These are phyloP conservation scores for Thuidium tamariscinum DNA, from an alignment of 225 moss, liverwort and hornwort species.

Conservation along the genomic window DNA sequence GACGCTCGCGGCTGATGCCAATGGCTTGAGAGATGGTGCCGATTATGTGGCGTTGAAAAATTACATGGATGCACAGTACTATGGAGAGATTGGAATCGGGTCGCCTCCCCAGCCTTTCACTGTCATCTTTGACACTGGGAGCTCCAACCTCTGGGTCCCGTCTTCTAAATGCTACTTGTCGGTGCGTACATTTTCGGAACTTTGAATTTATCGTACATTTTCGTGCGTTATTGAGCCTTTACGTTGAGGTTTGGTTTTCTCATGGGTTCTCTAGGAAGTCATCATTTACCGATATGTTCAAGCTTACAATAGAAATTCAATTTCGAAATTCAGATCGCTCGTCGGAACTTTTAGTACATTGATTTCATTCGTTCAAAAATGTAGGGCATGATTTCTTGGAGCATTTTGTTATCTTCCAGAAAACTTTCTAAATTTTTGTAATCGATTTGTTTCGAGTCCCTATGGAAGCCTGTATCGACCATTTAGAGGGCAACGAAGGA, in stretches of 20 bases:
- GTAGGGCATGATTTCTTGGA: not conserved
- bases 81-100: constrained; percentile 77
- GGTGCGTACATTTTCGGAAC: constrained; percentile 15
- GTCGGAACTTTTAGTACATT: not conserved
- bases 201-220: not conserved
- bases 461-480: not conserved
- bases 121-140: constrained; percentile 91
- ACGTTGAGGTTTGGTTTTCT: not conserved
- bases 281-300: not conserved
- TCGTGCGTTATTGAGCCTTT: not conserved
- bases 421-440: not conserved
- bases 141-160: constrained; percentile 91
- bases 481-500: not conserved
- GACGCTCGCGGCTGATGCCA: not conserved
- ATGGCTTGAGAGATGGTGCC: not conserved
- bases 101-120: constrained; percentile 67
- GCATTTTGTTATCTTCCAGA: too few relatives aligned
- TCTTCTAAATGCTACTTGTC: constrained; percentile 73
- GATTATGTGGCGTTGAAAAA: constrained; percentile 59
- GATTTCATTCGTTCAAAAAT: not conserved
- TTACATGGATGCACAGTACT: constrained; percentile 93
- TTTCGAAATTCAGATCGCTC: not conserved
- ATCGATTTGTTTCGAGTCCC: not conserved
- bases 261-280: not conserved
- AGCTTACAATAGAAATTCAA: not conserved